phyloP scores from a whole-genome alignment of 2,329 filamentous ascomycete genomes.

The Alternaria ventricosa region DNA sequence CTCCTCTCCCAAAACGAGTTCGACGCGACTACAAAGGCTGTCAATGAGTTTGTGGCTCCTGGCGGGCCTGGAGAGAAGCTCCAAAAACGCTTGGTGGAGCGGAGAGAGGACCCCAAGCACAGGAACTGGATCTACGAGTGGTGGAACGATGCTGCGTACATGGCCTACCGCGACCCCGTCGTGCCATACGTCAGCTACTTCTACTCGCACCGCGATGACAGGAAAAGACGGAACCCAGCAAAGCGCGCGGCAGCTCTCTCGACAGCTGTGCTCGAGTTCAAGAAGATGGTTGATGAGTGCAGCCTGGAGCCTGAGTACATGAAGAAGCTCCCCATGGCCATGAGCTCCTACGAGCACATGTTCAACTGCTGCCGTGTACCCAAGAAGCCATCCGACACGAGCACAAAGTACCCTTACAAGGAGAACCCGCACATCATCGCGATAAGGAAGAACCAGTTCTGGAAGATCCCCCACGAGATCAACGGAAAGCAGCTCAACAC shows the following conservation, averaged over 20 bases:
- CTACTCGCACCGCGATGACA: constrained; percentile 96
- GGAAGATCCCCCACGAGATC: constrained; percentile 84
- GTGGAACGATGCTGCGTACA: constrained; percentile 97
- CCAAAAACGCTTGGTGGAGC: constrained; percentile 84
- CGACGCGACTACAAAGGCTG: constrained; percentile 77
- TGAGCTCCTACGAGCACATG: constrained; percentile 99
- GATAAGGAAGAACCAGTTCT: constrained; percentile 96
- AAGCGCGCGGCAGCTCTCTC: constrained; percentile 93
- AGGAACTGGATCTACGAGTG: constrained; percentile 98
- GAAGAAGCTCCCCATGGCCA: constrained; percentile 96
- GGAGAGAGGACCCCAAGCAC: constrained; percentile 76
- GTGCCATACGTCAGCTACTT: constrained; percentile 99
- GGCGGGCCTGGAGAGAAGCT: constrained; percentile 81
- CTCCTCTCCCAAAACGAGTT: constrained; percentile 73
- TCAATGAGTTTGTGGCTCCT: constrained; percentile 87
- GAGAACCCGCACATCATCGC: constrained; percentile 88
- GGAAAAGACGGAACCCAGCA: constrained; percentile 81
- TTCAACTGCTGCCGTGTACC: constrained; percentile 93
- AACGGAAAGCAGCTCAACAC: constrained; percentile 86
- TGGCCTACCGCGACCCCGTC: constrained; percentile 91
- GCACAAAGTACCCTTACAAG: constrained; percentile 76
- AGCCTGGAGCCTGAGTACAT: constrained; percentile 97
- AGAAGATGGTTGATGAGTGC: constrained; percentile 83
- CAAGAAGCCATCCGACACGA: constrained; percentile 80
- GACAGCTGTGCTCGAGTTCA: constrained; percentile 87